Evolutionary conservation across 257 asterid species (phyloP).

Genomic region (Nicotiana otophora): DNA sequence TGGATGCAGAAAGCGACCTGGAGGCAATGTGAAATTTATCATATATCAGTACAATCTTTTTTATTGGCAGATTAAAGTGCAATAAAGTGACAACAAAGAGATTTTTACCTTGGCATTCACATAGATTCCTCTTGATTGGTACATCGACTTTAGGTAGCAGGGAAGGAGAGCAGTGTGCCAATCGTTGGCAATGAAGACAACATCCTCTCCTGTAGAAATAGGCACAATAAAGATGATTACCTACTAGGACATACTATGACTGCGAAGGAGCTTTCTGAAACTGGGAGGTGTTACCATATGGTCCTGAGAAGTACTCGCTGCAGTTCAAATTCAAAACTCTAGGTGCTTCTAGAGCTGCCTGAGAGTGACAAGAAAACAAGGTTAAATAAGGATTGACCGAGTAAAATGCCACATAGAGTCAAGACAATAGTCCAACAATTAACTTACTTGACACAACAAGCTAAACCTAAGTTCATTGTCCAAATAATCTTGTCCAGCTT

Average conservation of each 20-base stretch:
- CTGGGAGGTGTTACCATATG: conserved; percentile 51
- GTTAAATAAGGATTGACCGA: neutral
- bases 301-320: conserved; percentile 73
- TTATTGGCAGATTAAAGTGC: neutral
- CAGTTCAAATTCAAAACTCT: conserved; percentile 56
- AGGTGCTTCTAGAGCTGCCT: conserved; percentile 97
- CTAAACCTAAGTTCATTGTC: conserved; percentile 86
- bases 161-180: conserved; percentile 97
- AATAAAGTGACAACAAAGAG: neutral
- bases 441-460: conserved; percentile 72
- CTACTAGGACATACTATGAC: neutral
- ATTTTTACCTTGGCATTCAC: conserved; percentile 55
- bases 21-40: neutral
- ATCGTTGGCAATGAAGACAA: conserved; percentile 83
- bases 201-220: conserved; percentile 67
- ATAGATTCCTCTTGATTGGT: conserved; percentile 84
- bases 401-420: neutral
- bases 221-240: neutral
- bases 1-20: conserved; percentile 96
- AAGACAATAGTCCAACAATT: conserved; percentile 2
- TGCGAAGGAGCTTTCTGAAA: neutral
- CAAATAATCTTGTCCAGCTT: conserved; percentile 69
- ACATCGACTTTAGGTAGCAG: conserved; percentile 75
- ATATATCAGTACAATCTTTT: conserved; percentile 2
- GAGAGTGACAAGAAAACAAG: conserved; percentile 20